Base-by-base conservation (phyloP, 768 basidiomycete genomes). In the Psilocybe sp. region DNA sequence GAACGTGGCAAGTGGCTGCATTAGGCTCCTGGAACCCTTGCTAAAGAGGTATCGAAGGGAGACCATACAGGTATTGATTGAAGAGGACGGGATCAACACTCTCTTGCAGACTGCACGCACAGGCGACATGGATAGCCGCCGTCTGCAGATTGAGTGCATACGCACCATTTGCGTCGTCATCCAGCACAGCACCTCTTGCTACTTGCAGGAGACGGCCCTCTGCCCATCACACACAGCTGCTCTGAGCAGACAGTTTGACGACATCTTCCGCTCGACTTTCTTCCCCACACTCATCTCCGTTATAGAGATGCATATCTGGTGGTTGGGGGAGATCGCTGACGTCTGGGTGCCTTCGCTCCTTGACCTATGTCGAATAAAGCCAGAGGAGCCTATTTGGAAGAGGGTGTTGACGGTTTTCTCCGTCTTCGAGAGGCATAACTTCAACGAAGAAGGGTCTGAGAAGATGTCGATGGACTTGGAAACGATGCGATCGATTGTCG, bases 101-200 rank as follows among this genome's bases (percentile, higher is more conserved):
- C 58, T 75, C 13, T 58, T 74, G 5, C 65, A 68, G 2, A 60
- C 65, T 16, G 66, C 71, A 4, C 64, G 61, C 38, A 57, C 56
- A 11, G 69, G 70, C 1, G 68, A 63, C 36, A 64, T 64, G 9
- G 70, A 69, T 50, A 70, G 68, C 51, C 64, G 69, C 13, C 63
- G 68, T 33, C 65, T 74, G 5, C 71, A 73, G 44, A 61, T 71
- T 32, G 69, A 74, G 44, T 69, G 72, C 51, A 59, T 74, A 52
- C 64, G 72, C 20, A 67, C 66, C 2, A 50, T 75, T 38, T 70
- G 67, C 46, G 60, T 65, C 8, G 72, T 70, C 54, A 60, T 75
- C 23, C 58, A 55, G 8, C 68, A 68, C 46, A 61, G 60, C 32
- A 55, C 64, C 1, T 43, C 1, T 38, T 64, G 49, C 19, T 52